Evolutionary conservation across 1,139 yeast species (phyloP).

Genomic region (Nakaseomyces glabratus): DNA sequence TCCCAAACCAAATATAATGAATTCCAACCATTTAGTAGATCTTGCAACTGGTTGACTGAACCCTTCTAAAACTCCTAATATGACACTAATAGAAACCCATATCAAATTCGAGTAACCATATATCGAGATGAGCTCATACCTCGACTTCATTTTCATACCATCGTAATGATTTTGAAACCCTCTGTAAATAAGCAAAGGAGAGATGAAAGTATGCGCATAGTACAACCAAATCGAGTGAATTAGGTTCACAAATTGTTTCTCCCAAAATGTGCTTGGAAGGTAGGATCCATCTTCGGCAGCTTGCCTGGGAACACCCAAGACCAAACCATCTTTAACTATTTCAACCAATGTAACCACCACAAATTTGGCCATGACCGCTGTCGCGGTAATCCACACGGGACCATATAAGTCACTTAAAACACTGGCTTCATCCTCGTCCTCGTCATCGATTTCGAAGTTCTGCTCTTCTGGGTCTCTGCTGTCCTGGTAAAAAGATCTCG

Average conservation of each 20-base stretch:
- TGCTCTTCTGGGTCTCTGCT: conserved; percentile 8
- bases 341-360: conserved; percentile 17
- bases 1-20: conserved; percentile 8
- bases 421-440: conserved; percentile 8
- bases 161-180: conserved; percentile 10
- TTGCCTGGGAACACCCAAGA: conserved; percentile 12
- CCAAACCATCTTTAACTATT: conserved; percentile 15
- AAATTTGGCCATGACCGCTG: conserved; percentile 21
- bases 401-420: conserved; percentile 23
- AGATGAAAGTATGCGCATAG: conserved; percentile 18
- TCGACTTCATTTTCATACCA: conserved; percentile 4
- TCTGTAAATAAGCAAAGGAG: conserved; percentile 20
- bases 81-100: conserved; percentile 24
- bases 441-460: conserved; percentile 7
- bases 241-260: conserved; percentile 14
- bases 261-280: conserved; percentile 5
- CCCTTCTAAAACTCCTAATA: conserved; percentile 14
- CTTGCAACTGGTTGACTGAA: conserved; percentile 7
- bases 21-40: conserved; percentile 2
- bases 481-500: conserved; percentile 11
- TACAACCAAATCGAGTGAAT: conserved; percentile 24
- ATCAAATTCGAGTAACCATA: conserved; percentile 26
- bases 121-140: conserved; percentile 17
- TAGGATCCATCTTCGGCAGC: background rate
- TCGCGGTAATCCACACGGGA: conserved; percentile 27